These are phyloP conservation scores for Pezicula rhizophila DNA, from an alignment of 2,329 filamentous ascomycete species.

Conservation along the genomic window DNA sequence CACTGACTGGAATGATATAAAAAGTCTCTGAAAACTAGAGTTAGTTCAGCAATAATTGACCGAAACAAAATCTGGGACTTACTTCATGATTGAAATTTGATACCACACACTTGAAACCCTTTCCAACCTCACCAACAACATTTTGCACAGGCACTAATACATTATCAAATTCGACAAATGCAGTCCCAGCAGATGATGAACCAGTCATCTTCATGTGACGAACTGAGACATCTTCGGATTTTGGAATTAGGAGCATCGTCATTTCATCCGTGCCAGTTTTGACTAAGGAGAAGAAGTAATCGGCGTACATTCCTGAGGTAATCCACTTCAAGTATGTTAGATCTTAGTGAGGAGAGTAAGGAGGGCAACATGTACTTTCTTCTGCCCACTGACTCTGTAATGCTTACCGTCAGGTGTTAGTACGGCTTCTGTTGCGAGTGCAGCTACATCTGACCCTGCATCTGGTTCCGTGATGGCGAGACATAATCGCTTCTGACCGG, in stretches of 20 bases:
- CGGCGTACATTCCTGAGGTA: too few relatives aligned
- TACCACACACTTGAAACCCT: conserved; percentile 1
- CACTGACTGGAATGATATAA: background rate
- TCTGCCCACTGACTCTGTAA: conserved; percentile 33
- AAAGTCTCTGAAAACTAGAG: background rate
- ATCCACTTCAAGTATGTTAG: too few relatives aligned
- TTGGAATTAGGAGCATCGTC: conserved; percentile 66
- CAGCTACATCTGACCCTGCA: conserved; percentile 67
- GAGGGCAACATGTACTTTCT: conserved; percentile 42
- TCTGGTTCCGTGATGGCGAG: conserved; percentile 74
- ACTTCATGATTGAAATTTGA: conserved; percentile 1
- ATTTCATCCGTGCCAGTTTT: conserved; percentile 40
- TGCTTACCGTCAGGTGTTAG: conserved; percentile 54
- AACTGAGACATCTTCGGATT: conserved; percentile 53
- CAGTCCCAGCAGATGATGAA: conserved; percentile 4
- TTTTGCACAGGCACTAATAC: conserved; percentile 4
- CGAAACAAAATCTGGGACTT: background rate
- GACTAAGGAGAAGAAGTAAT: too few relatives aligned
- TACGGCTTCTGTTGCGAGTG: conserved; percentile 60
- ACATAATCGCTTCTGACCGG: conserved; percentile 58
- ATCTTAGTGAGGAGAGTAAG: too few relatives aligned
- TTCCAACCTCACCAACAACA: conserved; percentile 4
- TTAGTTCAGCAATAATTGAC: background rate
- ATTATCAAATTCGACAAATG: conserved; percentile 9
- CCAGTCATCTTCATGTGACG: conserved; percentile 4